These are phyloP conservation scores for Gautieria morchelliformis DNA, from an alignment of 768 basidiomycete species.

Conservation along the genomic window DNA sequence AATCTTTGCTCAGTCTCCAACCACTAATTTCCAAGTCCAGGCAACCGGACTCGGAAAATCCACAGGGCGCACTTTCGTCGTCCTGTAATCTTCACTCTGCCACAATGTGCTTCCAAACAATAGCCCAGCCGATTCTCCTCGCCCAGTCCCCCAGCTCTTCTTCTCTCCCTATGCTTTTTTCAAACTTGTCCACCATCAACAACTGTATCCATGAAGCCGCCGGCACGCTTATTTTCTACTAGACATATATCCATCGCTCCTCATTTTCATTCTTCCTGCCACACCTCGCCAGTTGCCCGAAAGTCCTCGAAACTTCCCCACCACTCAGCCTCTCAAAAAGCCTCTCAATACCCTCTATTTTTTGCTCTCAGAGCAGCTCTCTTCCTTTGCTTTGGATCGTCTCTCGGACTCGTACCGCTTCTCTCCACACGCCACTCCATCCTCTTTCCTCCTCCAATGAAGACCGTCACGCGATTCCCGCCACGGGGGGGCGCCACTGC, in stretches of 20 bases:
- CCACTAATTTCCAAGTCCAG: background rate
- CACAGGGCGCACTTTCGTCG: constrained; percentile 7
- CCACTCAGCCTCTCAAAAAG: background rate
- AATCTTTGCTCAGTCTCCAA: background rate
- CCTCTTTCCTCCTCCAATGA: background rate
- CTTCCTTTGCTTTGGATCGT: background rate
- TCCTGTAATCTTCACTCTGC: constrained; percentile 1
- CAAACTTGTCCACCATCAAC: background rate
- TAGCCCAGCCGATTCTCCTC: constrained; percentile 1
- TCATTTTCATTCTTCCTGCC: background rate
- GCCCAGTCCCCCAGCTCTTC: background rate
- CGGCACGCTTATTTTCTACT: constrained; percentile 5
- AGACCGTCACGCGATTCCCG: constrained; percentile 3
- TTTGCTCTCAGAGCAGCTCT: background rate
- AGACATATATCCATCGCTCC: constrained; percentile 4
- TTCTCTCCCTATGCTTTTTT: background rate
- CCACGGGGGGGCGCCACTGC: constrained; percentile 36
- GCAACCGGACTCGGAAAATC: background rate
- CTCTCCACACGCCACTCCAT: background rate
- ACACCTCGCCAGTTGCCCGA: background rate
- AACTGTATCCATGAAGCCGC: constrained; percentile 10
- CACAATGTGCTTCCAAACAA: constrained; percentile 8
- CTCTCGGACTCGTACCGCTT: background rate
- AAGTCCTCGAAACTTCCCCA: background rate
- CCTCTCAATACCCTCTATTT: background rate